Conservation (phyloP, 75 land plant genomes). For the Pinus tabuliformis region DNA sequence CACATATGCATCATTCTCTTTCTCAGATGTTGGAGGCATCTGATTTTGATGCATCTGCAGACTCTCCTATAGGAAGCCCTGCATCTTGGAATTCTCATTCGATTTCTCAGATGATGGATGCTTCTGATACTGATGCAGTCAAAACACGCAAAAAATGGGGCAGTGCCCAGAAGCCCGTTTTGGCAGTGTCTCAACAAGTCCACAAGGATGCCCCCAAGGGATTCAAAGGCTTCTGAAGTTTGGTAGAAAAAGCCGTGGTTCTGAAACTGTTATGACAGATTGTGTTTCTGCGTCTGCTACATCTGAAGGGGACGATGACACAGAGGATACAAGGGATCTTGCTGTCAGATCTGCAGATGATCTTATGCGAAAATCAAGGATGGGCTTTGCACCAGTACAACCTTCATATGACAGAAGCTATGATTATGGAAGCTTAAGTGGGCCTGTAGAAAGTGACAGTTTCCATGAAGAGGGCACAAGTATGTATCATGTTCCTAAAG, state of each 20-base stretch:
- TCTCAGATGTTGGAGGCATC: slow-evolving; percentile 53
- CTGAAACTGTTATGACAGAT: slow-evolving; percentile 29
- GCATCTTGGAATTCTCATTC: slow-evolving; percentile 72
- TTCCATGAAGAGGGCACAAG: background rate
- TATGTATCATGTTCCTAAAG: background rate
- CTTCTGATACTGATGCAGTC: slow-evolving; percentile 53
- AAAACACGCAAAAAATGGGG: slow-evolving; percentile 65
- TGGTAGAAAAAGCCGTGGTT: slow-evolving; percentile 72
- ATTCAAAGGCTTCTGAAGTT: slow-evolving; percentile 93
- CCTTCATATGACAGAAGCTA: background rate
- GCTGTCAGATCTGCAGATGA: slow-evolving; percentile 32
- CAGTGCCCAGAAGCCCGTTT: slow-evolving; percentile 62
- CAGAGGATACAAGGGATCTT: slow-evolving; percentile 34
- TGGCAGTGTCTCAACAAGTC: slow-evolving; percentile 27
- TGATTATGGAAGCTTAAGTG: slow-evolving; percentile 3
- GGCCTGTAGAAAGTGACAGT: background rate
- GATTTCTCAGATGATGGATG: slow-evolving; percentile 67
- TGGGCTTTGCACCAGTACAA: slow-evolving; percentile 16
- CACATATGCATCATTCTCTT: slow-evolving; percentile 45
- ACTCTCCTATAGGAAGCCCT: slow-evolving; percentile 78
- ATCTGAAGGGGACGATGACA: slow-evolving; percentile 74
- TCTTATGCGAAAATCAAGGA: slow-evolving; percentile 28
- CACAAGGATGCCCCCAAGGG: slow-evolving; percentile 91
- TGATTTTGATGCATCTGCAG: slow-evolving; percentile 57
- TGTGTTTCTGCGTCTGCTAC: slow-evolving; percentile 50